Conservation (phyloP, 495 filamentous ascomycete species). For the Penicillium ochrochloron region DNA sequence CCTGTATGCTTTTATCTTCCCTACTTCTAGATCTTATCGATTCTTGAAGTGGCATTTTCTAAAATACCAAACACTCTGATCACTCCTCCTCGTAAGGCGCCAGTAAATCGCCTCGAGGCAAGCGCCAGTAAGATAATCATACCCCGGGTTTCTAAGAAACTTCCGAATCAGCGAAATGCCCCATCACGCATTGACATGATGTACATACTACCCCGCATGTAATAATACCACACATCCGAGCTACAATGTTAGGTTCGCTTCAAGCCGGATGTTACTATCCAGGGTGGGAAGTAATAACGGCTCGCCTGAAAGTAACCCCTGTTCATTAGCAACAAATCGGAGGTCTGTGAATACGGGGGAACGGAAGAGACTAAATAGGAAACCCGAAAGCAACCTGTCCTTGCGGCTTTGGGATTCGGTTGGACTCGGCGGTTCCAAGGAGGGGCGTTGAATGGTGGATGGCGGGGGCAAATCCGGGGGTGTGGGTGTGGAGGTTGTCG, state of each 20-base stretch:
- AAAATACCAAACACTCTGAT: neutral
- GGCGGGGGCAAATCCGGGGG: slow-evolving; percentile 7
- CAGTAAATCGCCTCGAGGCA: neutral
- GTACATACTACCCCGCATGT: neutral
- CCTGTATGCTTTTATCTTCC: neutral
- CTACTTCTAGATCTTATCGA: neutral
- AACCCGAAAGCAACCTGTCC: neutral
- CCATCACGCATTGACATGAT: neutral
- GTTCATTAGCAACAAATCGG: slow-evolving; percentile 1
- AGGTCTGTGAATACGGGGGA: neutral
- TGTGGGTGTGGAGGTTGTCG: slow-evolving; percentile 6
- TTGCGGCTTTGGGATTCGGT: neutral
- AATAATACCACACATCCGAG: neutral
- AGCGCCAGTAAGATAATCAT: neutral
- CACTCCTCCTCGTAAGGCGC: neutral
- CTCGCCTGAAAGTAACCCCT: neutral
- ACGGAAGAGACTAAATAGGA: slow-evolving; percentile 14
- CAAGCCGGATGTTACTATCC: neutral
- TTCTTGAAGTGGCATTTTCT: neutral
- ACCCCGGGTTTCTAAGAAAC: neutral
- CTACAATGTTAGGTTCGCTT: neutral
- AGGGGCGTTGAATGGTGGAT: neutral
- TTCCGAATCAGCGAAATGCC: neutral
- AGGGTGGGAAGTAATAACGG: neutral
- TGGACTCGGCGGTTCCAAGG: neutral